Percentiles rank a stretch among this genome's conserved stretches.
phyloP scores from a whole-genome alignment of 2,329 filamentous ascomycete genomes.

The Zelopaecilomyces penicillatus region DNA sequence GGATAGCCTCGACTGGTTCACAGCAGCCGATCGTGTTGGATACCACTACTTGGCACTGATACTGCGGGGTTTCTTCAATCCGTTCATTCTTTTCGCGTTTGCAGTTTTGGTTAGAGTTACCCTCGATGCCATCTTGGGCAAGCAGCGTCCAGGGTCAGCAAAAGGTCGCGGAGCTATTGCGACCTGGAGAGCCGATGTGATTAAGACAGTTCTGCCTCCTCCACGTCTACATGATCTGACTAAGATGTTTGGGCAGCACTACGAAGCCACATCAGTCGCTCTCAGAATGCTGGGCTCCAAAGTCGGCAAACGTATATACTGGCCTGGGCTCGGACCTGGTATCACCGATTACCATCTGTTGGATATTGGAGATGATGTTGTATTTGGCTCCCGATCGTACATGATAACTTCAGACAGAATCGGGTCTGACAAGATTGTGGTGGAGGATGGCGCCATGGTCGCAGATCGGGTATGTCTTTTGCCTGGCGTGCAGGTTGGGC shows the following conservation, averaged over 20 bases:
- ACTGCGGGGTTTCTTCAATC: constrained; percentile 30
- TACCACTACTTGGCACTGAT: constrained; percentile 42
- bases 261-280: constrained; percentile 44
- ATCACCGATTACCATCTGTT: constrained; percentile 47
- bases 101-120: constrained; percentile 31
- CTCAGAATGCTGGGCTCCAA: constrained; percentile 43
- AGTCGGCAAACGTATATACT: constrained; percentile 46
- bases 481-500: constrained; percentile 41
- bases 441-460: constrained; percentile 45
- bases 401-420: constrained; percentile 44
- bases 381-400: constrained; percentile 48
- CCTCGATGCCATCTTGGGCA: constrained; percentile 33
- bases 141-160: constrained; percentile 23
- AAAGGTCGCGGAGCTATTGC: constrained; percentile 25
- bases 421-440: constrained; percentile 38
- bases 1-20: constrained; percentile 41
- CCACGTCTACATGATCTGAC: constrained; percentile 39
- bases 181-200: constrained; percentile 35
- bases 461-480: constrained; percentile 46
- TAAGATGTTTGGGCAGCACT: constrained; percentile 44
- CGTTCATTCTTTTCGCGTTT: constrained; percentile 36
- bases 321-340: constrained; percentile 47
- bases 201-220: constrained; percentile 36
- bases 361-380: constrained; percentile 49
- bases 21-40: constrained; percentile 34